Evolutionary conservation across 768 basidiomycete genomes (phyloP).

Genomic region (Mycena maculata): DNA sequence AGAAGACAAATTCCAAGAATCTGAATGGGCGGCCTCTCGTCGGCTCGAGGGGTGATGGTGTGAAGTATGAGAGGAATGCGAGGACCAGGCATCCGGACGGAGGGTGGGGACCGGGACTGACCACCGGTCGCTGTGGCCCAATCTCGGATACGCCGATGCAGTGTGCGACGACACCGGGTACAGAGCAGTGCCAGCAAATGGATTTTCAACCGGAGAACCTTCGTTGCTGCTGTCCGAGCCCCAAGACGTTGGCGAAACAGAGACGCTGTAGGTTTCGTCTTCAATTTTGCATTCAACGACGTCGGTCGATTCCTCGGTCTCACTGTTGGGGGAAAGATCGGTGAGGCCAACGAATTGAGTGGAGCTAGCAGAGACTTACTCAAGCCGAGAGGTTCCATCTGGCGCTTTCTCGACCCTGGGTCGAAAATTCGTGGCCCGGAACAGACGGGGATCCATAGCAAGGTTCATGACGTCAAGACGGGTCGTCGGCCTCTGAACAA

Average conservation of each 20-base stretch:
- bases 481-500: too few relatives aligned
- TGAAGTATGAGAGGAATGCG: too few relatives aligned
- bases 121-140: constrained; percentile 29
- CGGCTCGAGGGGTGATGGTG: too few relatives aligned
- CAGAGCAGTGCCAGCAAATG: too few relatives aligned
- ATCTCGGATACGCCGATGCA: constrained; percentile 13
- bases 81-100: too few relatives aligned
- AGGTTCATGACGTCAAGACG: too few relatives aligned
- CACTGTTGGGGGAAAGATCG: constrained; percentile 39
- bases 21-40: too few relatives aligned
- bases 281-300: constrained; percentile 61
- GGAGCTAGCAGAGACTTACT: constrained; percentile 55
- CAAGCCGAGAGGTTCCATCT: constrained; percentile 74
- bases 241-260: constrained; percentile 50
- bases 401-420: constrained; percentile 81
- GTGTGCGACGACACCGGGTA: too few relatives aligned
- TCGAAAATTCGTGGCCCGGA: constrained; percentile 86
- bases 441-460: constrained; percentile 80
- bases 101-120: constrained; percentile 12
- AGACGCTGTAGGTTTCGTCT: constrained; percentile 56
- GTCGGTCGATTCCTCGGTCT: constrained; percentile 57
- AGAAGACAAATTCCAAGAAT: too few relatives aligned
- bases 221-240: too few relatives aligned
- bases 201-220: too few relatives aligned
- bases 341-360: too few relatives aligned